Conservation (phyloP, 305 asterid genomes). For the Euphrasia arctica region DNA sequence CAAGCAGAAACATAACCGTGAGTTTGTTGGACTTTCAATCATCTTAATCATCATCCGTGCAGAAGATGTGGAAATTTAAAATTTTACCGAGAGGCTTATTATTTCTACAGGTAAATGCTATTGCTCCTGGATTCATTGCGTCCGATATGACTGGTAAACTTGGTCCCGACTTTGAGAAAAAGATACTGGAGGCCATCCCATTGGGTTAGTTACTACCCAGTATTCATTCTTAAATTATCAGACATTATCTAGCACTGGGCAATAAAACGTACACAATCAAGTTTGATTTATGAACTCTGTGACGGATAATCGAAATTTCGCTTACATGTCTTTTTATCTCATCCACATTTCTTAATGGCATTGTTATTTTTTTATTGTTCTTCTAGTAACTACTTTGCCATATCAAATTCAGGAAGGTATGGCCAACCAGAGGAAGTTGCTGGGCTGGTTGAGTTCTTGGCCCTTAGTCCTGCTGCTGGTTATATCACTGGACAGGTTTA, state of each 20-base stretch:
- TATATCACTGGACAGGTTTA: conserved; percentile 95
- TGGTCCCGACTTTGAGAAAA: conserved; percentile 70
- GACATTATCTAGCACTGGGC: too few species aligned
- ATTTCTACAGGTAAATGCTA: conserved; percentile 68
- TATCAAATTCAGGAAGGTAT: conserved; percentile 48
- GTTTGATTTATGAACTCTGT: too few species aligned
- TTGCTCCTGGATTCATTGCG: conserved; percentile 95
- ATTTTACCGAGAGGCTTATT: background rate
- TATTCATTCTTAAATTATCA: too few species aligned
- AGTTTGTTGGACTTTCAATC: background rate
- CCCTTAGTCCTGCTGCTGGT: conserved; percentile 79
- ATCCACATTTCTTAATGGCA: too few species aligned
- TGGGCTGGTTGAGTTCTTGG: conserved; percentile 87
- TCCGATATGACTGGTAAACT: conserved; percentile 95
- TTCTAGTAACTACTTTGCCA: background rate
- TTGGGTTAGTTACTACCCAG: conserved; percentile 52
- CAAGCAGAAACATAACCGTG: conserved; percentile 78
- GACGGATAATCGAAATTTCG: too few species aligned
- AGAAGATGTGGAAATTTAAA: too few species aligned
- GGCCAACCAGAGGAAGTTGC: conserved; percentile 97
- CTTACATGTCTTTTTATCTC: too few species aligned
- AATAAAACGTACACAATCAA: too few species aligned
- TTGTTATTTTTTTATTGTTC: too few species aligned
- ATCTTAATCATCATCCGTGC: too few species aligned
- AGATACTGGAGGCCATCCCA: conserved; percentile 74